Evolutionary conservation across 352 stramenopile species (phyloP), one percentile per base, ranked within the genome.

Genomic region (Blastocystis sp.): DNA sequence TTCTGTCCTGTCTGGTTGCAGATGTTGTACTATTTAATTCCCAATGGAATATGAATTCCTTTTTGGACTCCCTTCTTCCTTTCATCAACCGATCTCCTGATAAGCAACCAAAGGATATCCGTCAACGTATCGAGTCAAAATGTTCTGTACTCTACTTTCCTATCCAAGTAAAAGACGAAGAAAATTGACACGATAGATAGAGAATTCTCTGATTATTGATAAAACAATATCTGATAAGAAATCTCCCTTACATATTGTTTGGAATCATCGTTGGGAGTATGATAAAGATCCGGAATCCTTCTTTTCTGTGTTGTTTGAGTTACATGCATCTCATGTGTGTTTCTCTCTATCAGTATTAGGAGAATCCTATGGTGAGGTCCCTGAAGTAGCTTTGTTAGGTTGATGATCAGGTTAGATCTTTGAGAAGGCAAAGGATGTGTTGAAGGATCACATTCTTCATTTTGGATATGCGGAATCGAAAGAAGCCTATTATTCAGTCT

Each of bases 191-290:
- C 14, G 19, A n/a, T 69, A 35, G 59, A 69, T 43, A n/a, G 24
- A 39, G 24, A 46, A n/a, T 39, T 16, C 42, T 7, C 1, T 51
- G 9, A 24, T 43, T n/a, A 78, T 21, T n/a, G 19, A 27, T 51
- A 24, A 24, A 0, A 14, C 35, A 0, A 11, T 56, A 3, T 52
- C 73, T 32, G 86, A 87, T 27, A 6, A n/a, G 21, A 21, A 32
- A 0, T 24, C 61, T 1, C 9, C 75, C 19, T 86, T 91, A 19
- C 90, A 89, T 9, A 91, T 92, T 19, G 49, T 91, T 37, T 92
- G 90, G 89, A 91, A 90, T 78, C 90, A 92, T 37, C 89, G 90
- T 1, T 92, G 90, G 90, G 90, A 92, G 69, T 90, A 92, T 78
- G 90, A 92, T 87, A 92, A 92, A 80, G 91, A 91, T 51, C 89